Conservation (phyloP, 495 filamentous ascomycete genomes). For the Aspergillus diversus region DNA sequence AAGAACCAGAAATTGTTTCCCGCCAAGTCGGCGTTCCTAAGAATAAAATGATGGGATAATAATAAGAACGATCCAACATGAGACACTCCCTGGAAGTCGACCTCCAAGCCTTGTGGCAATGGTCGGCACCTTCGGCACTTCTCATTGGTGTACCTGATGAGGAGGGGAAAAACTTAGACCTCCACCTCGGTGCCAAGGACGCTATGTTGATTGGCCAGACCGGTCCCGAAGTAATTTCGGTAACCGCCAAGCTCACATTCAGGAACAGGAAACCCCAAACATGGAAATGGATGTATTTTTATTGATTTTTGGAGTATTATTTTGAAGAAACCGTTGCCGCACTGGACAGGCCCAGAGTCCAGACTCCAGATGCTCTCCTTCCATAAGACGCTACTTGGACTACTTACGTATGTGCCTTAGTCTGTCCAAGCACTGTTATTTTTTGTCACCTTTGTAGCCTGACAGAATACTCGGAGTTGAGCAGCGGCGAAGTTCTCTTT, state of each 20-base stretch:
- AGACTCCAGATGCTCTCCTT: not conserved
- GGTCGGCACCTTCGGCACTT: conserved; percentile 7
- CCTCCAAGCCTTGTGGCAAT: conserved; percentile 18
- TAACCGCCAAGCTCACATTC: conserved; percentile 26
- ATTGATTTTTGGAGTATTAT: not conserved
- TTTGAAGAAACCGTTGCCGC: not conserved
- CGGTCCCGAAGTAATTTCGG: conserved; percentile 26
- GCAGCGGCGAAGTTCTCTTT: too few relatives aligned
- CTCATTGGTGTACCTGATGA: conserved; percentile 31
- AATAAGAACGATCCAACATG: conserved; percentile 21
- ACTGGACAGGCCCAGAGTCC: not conserved
- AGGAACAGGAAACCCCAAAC: conserved; percentile 39
- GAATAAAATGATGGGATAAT: conserved; percentile 17
- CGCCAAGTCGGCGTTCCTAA: conserved; percentile 1
- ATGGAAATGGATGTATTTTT: conserved; percentile 10
- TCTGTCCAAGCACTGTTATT: not conserved
- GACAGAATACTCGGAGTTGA: too few relatives aligned
- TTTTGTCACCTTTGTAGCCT: too few relatives aligned
- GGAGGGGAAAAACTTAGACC: conserved; percentile 19
- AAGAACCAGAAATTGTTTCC: not conserved
- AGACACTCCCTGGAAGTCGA: conserved; percentile 24
- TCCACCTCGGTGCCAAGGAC: conserved; percentile 14
- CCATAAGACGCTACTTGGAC: not conserved
- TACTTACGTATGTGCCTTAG: conserved; percentile 2
- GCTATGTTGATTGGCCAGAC: conserved; percentile 23